Base-by-base conservation (phyloP, 2,329 filamentous ascomycete genomes). In the Colletotrichum tabaci region DNA sequence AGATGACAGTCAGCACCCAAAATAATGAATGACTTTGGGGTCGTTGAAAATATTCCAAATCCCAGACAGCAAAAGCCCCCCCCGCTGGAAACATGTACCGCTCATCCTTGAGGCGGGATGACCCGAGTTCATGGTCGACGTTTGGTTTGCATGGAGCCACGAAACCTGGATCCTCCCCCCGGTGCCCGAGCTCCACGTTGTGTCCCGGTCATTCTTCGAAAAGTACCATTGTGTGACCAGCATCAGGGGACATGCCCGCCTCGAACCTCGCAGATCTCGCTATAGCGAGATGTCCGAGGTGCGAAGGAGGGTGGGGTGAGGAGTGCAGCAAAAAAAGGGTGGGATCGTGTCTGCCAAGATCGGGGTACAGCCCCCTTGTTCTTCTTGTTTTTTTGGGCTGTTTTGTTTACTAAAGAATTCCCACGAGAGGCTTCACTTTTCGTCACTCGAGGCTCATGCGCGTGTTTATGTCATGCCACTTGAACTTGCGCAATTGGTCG, bases 341-440 rank as follows among this genome's bases (percentile, higher is more conserved):
- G 66, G 58, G 3, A 67, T 57, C 66, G 63, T 57, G 50, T 26
- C 26, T 42, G 57, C 50, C 57, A 67, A 67, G 65, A 42, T 61
- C 30, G 65, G 57, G 65, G 55, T 67, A 18, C 55, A 52, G 38
- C 2, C 23, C 23, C 50, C 10, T 13, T 21, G 21, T 15, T 6
- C 15, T 5, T 35, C 49, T 52, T 26, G 9, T 26, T 26, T 26
- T 3, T 26, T 26, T 26, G 26, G 26, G 4, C 4, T 26, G 26
- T 26, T 26, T 26, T 4, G 26, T 26, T 26, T 53, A 16, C n/a
- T 18, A 35, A 35, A 35, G 16, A 13, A n/a, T 53, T 53, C 12
- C 26, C 52, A 30, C 52, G 18, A 55, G 52, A n/a, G 52, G 30
- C 16, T 53, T 8, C 9, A 6, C 15, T 26, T 4, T 13, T 26